Conservation (phyloP, 1,284 basidiomycete species). For the Ustilago shanxiensis region DNA sequence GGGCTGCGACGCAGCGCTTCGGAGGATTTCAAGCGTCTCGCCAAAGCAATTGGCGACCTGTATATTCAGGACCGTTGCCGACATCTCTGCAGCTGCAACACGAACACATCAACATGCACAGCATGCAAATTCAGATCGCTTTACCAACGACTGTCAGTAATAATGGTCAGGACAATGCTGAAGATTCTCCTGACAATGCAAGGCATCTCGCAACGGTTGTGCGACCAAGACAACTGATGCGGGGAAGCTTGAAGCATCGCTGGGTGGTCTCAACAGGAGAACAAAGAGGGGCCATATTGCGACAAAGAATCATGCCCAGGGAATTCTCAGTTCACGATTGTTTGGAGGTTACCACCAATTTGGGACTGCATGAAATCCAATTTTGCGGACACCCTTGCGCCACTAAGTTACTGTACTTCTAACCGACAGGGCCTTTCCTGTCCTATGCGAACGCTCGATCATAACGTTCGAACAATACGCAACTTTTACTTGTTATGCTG, state of each 20-base stretch:
- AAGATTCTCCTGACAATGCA: background rate
- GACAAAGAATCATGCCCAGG: too few relatives aligned
- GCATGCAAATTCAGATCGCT: background rate
- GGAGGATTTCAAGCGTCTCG: conserved; percentile 1
- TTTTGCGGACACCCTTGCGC: conserved; percentile 1
- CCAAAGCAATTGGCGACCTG: background rate
- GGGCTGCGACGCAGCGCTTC: background rate
- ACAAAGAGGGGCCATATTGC: too few relatives aligned
- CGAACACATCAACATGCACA: too few relatives aligned
- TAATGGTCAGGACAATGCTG: background rate
- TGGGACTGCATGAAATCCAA: conserved; percentile 6
- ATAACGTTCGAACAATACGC: background rate
- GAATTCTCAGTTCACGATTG: background rate
- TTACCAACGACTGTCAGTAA: background rate
- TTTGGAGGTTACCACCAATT: conserved; percentile 6
- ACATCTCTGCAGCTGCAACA: background rate
- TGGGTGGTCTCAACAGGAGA: background rate
- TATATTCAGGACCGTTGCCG: background rate
- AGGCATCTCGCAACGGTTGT: background rate
- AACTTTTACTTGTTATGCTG: too few relatives aligned
- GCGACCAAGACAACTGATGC: background rate
- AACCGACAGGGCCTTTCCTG: background rate
- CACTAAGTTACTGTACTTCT: background rate
- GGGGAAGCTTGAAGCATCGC: background rate
- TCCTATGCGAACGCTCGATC: background rate